Base-by-base conservation (phyloP, 106 monocot species). In the Dioscorea alata region DNA sequence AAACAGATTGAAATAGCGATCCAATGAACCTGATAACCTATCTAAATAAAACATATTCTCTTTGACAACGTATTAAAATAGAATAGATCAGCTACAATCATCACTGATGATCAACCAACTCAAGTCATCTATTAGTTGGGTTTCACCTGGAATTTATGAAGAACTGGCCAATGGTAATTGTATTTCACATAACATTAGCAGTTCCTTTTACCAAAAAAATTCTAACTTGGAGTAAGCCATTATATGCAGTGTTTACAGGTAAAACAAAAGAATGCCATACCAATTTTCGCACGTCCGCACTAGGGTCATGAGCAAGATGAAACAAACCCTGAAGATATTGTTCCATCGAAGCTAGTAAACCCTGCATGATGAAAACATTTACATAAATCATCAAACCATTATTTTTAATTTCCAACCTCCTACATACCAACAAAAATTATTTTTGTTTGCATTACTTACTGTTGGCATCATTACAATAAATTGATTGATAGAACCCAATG, bases 261-360 rank as follows among this genome's bases (percentile, higher is more conserved):
- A 3, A 42, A 42, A 5, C 42, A 42, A 6, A 42, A 42, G 42
- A 42, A 68, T 1, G 48, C 73, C 73, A 49, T 75, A 99, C 97
- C 89, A 99, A 65, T 73, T 99, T 92, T 63, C 97, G 82, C 60
- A 99, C 97, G 68, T 99, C 97, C 64, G 97, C 69, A 75, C 78
- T 48, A 71, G 77, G 65, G 58, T 93, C 97, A 68, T 79, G 75
- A 65, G 97, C 82, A 79, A 99, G 97, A 83, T 20, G 21, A 83
- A 99, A 99, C 50, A 99, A 83, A 50, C 97, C 97, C 66, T 99
- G 97, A 72, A 92, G 87, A 65, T 92, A 99, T 61, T 87, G 82
- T 74, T 99, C 92, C 87, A 99, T 93, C 16, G 92, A 92, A 51
- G 79, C 68, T 49, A 93, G 83, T 67, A 99, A 76, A 8, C 92